These are phyloP conservation scores for Cercospora zeina DNA, from an alignment of 2,329 filamentous ascomycete genomes.

Conservation along the genomic window DNA sequence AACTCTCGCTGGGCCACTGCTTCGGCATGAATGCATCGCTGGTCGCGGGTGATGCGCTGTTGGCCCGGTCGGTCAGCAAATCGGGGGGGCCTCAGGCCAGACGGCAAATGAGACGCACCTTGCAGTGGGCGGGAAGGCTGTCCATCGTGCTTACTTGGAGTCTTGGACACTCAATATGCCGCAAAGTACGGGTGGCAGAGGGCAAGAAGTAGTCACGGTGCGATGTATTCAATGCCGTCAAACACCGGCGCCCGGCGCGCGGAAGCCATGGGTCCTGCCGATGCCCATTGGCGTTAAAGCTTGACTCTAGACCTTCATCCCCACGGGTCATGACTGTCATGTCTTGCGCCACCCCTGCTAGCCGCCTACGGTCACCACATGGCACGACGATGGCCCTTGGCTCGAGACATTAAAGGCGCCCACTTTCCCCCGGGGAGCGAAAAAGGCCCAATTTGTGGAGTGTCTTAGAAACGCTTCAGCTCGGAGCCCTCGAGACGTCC, in stretches of 20 bases:
- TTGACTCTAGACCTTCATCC: constrained; percentile 7
- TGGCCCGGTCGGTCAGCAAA: neutral
- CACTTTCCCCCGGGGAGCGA: neutral
- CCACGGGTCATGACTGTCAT: constrained; percentile 4
- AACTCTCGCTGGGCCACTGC: constrained; percentile 22
- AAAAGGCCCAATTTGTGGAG: neutral
- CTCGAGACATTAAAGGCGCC: neutral
- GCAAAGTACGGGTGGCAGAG: neutral
- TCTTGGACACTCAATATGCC: neutral
- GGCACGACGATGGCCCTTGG: neutral
- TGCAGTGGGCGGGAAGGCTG: constrained; percentile 23
- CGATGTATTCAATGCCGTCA: constrained; percentile 10
- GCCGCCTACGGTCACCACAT: constrained; percentile 2
- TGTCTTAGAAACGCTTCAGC: neutral
- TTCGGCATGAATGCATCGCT: constrained; percentile 16
- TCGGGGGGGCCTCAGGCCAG: neutral
- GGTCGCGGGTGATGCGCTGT: constrained; percentile 24
- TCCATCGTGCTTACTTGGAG: constrained; percentile 1
- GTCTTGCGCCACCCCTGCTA: constrained; percentile 7
- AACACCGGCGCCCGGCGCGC: neutral
- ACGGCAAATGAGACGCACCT: constrained; percentile 20
- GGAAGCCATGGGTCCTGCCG: neutral
- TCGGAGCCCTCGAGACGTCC: neutral
- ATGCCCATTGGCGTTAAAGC: constrained; percentile 9
- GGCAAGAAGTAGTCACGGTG: constrained; percentile 1